Percentiles rank a stretch among this genome's conserved stretches.
Evolutionary conservation across 345 rosid genomes (phyloP).

Genomic region (Atalantia buxifolia): DNA sequence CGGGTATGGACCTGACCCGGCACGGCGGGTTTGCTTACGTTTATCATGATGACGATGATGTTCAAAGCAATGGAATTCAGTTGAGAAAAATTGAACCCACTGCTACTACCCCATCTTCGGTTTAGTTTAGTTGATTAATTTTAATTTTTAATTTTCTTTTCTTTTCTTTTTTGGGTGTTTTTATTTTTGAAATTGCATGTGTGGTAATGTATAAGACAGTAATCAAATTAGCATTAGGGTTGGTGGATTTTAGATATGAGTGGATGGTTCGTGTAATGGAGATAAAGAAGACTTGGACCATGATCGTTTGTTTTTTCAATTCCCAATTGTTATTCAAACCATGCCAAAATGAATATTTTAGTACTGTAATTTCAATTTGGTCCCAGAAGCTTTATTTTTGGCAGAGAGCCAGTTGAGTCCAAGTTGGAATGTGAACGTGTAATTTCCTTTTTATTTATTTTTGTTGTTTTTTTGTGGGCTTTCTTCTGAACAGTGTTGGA

Average conservation of each 20-base stretch:
- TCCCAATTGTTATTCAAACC: neutral
- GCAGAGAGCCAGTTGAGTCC: too few species aligned
- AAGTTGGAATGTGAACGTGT: too few species aligned
- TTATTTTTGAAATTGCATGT: neutral
- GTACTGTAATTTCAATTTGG: neutral
- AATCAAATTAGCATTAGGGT: neutral
- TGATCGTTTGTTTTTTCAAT: neutral
- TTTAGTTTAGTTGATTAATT: constrained; percentile 4
- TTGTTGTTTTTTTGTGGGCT: too few species aligned
- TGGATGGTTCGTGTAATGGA: constrained; percentile 1
- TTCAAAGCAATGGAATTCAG: constrained; percentile 26
- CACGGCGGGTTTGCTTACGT: constrained; percentile 91
- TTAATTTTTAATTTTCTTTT: neutral
- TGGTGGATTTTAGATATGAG: neutral
- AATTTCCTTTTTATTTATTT: too few species aligned
- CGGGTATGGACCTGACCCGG: constrained; percentile 81
- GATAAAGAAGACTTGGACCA: constrained; percentile 19
- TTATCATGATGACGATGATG: constrained; percentile 70
- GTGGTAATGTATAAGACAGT: too few species aligned
- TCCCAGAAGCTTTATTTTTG: neutral
- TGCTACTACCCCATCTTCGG: constrained; percentile 25
- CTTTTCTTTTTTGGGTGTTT: neutral
- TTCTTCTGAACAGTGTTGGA: neutral
- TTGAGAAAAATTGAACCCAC: constrained; percentile 36
- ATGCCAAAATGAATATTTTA: neutral